These are phyloP conservation scores for Rachicladosporium sp. DNA, from an alignment of 2,329 filamentous ascomycete genomes.

Conservation along the genomic window DNA sequence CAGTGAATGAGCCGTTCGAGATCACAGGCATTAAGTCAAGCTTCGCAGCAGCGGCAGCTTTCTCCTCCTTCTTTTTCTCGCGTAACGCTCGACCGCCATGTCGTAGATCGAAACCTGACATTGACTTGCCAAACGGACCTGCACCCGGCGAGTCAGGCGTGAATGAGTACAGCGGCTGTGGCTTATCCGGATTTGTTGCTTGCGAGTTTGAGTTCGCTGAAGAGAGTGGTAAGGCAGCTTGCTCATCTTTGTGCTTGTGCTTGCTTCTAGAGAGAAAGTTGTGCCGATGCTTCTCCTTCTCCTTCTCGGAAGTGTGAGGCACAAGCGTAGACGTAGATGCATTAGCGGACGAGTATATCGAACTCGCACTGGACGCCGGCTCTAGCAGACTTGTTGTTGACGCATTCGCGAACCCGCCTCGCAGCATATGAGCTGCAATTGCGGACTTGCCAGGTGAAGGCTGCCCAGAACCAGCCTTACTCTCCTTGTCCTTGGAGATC, in stretches of 20 bases:
- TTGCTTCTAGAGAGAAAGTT: constrained; percentile 71
- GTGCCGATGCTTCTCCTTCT: constrained; percentile 56
- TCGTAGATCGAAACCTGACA: constrained; percentile 66
- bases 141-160: constrained; percentile 62
- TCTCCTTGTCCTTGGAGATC: constrained; percentile 54
- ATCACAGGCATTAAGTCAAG: constrained; percentile 19
- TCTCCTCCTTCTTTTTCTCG: constrained; percentile 55
- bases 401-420: constrained; percentile 53
- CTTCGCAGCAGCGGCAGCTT: constrained; percentile 29
- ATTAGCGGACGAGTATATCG: constrained; percentile 63
- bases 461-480: constrained; percentile 50
- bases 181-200: constrained; percentile 61
- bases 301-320: constrained; percentile 45
- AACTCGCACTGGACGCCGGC: constrained; percentile 42
- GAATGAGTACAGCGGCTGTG: constrained; percentile 68
- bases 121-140: constrained; percentile 64
- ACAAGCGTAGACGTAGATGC: constrained; percentile 65
- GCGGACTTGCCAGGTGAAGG: constrained; percentile 46
- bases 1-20: constrained; percentile 17
- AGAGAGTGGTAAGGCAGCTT: constrained; percentile 54
- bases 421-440: constrained; percentile 45
- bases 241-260: constrained; percentile 53
- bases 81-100: constrained; percentile 64
- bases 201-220: constrained; percentile 66
- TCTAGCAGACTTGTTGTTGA: constrained; percentile 60